These are phyloP conservation scores for Mallotus nudiflorus DNA, from an alignment of 345 rosid species.

Conservation along the genomic window DNA sequence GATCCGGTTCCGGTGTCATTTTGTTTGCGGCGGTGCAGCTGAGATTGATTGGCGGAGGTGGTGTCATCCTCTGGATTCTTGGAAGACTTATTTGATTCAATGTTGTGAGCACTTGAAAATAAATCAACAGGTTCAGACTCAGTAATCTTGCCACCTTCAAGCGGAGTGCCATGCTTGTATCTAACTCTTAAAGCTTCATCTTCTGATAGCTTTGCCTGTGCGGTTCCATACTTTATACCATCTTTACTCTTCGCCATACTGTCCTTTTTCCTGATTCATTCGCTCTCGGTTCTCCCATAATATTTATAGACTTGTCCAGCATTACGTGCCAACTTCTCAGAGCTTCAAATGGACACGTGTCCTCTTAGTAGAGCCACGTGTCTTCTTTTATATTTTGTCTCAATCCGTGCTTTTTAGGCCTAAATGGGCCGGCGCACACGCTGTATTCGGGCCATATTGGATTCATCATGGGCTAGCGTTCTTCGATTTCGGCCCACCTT, in stretches of 20 bases:
- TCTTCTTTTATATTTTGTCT: not conserved
- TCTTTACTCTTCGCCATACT: slow-evolving; percentile 54
- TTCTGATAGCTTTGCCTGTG: slow-evolving; percentile 53
- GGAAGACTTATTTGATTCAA: too few relatives aligned
- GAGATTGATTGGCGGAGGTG: not conserved
- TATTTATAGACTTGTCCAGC: not conserved
- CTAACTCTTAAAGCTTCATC: slow-evolving; percentile 42
- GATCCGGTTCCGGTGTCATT: too few relatives aligned
- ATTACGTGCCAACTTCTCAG: not conserved
- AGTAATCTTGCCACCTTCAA: slow-evolving; percentile 58
- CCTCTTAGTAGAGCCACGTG: not conserved
- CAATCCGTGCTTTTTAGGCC: too few relatives aligned
- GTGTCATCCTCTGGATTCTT: not conserved
- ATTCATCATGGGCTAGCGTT: not conserved
- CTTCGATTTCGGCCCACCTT: too few relatives aligned
- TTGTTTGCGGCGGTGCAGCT: not conserved
- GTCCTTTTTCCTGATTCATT: not conserved
- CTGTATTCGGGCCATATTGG: too few relatives aligned
- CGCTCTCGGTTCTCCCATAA: too few relatives aligned
- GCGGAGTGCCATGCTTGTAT: slow-evolving; percentile 56
- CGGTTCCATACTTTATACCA: slow-evolving; percentile 44
- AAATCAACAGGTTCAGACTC: slow-evolving; percentile 49
- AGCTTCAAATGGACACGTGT: not conserved
- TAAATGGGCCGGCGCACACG: too few relatives aligned
- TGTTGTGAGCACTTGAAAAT: slow-evolving; percentile 37